Percentiles rank a stretch among this genome's conserved stretches.
Conservation (phyloP, 306 rosid species). For the Canavalia gladiata region DNA sequence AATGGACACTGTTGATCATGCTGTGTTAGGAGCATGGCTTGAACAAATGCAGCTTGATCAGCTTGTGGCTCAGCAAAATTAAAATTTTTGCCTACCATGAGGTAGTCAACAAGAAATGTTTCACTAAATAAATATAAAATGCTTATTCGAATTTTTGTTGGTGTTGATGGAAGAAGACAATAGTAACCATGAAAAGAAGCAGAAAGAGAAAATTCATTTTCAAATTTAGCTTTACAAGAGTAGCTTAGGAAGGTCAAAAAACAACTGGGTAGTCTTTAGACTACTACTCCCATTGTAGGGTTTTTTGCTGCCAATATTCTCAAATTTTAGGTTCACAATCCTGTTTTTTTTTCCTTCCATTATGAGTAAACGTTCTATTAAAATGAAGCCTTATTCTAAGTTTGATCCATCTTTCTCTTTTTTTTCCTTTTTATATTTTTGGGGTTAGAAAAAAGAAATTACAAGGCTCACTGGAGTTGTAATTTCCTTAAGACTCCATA, state of each 20-base stretch:
- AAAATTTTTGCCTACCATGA: conserved; percentile 47
- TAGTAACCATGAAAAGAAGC: conserved; percentile 45
- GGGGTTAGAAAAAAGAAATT: not conserved
- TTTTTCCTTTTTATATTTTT: conserved; percentile 34
- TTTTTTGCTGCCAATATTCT: conserved; percentile 52
- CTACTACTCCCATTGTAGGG: conserved; percentile 43
- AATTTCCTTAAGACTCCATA: conserved; percentile 37
- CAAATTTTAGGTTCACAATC: conserved; percentile 50
- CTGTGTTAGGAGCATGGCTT: conserved; percentile 61
- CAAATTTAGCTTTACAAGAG: not conserved
- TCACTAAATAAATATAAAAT: conserved; percentile 44
- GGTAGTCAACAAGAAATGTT: conserved; percentile 57
- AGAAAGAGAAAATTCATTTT: conserved; percentile 35
- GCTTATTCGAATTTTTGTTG: conserved; percentile 59
- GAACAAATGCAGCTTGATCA: conserved; percentile 55
- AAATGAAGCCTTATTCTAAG: conserved; percentile 39
- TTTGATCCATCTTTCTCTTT: conserved; percentile 39
- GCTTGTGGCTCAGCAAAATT: conserved; percentile 77
- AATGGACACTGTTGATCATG: conserved; percentile 65
- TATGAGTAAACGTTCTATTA: conserved; percentile 39
- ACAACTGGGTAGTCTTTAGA: conserved; percentile 25
- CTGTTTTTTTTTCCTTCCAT: conserved; percentile 47
- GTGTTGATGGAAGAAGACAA: conserved; percentile 43
- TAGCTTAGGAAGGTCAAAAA: conserved; percentile 27
- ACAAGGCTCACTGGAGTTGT: conserved; percentile 40